phyloP scores from a whole-genome alignment of 2,329 filamentous ascomycete genomes.

The Ophiocordyceps camponoti-rufipedis region DNA sequence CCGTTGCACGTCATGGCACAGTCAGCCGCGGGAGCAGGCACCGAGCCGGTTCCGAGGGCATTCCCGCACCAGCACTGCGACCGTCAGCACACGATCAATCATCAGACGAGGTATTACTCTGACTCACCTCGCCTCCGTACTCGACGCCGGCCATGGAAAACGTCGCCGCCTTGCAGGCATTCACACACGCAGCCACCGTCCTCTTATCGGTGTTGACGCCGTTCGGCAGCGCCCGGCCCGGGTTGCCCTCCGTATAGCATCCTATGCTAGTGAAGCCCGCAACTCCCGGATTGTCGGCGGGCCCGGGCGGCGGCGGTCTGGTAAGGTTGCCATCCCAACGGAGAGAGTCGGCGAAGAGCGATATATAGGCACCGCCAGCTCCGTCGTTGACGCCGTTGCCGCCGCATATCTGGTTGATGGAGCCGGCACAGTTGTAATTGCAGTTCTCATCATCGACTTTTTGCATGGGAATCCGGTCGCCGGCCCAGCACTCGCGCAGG shows the following conservation, averaged over 20 bases:
- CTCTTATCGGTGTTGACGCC: slow-evolving; percentile 7
- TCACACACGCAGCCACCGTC: slow-evolving; percentile 16
- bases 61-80: slow-evolving; percentile 19
- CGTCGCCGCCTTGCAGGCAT: slow-evolving; percentile 10
- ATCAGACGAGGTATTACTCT: not conserved
- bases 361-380: slow-evolving; percentile 23
- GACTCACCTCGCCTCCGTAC: slow-evolving; percentile 17
- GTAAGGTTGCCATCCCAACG: slow-evolving; percentile 12
- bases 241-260: slow-evolving; percentile 18
- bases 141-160: slow-evolving; percentile 17
- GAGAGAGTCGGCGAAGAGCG: slow-evolving; percentile 23
- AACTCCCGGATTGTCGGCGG: slow-evolving; percentile 19
- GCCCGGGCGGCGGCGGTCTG: slow-evolving; percentile 5
- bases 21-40: slow-evolving; percentile 11
- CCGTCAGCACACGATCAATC: not conserved
- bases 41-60: slow-evolving; percentile 8
- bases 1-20: slow-evolving; percentile 18
- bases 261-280: slow-evolving; percentile 17
- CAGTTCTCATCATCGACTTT: slow-evolving; percentile 27
- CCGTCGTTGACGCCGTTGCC: slow-evolving; percentile 22
- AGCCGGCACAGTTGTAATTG: slow-evolving; percentile 30
- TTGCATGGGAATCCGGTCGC: slow-evolving; percentile 23
- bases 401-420: slow-evolving; percentile 31
- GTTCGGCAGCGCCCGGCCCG: slow-evolving; percentile 14
- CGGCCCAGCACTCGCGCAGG: slow-evolving; percentile 34